Percentiles rank a stretch among this genome's conserved stretches.
Evolutionary conservation across 495 filamentous ascomycete species (phyloP).

Genomic region (Penicillium psychrofluorescens): DNA sequence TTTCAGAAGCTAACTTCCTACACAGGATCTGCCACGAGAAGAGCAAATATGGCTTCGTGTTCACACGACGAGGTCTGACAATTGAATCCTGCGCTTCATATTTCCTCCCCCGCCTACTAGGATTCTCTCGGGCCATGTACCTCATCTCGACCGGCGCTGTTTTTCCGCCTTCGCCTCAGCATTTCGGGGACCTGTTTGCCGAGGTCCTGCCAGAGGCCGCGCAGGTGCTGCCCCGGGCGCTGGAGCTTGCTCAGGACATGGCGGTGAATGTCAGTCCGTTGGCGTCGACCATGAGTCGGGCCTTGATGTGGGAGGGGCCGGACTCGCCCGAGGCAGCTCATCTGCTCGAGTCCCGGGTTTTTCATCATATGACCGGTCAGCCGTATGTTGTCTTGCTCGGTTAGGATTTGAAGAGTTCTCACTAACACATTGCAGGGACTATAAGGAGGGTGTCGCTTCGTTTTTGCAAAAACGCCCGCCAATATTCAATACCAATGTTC

Average conservation of each 20-base stretch:
- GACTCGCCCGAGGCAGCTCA: slow-evolving; percentile 46
- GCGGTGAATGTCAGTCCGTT: slow-evolving; percentile 45
- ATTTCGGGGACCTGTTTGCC: slow-evolving; percentile 45
- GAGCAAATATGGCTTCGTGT: slow-evolving; percentile 53
- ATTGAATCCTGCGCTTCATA: slow-evolving; percentile 54
- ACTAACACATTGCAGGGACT: slow-evolving; percentile 19
- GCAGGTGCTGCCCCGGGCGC: slow-evolving; percentile 40
- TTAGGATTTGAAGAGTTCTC: neutral
- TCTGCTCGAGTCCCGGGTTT: slow-evolving; percentile 47
- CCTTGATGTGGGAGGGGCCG: slow-evolving; percentile 48
- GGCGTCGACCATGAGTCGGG: slow-evolving; percentile 43
- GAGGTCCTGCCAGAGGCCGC: slow-evolving; percentile 41
- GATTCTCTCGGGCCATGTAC: slow-evolving; percentile 45
- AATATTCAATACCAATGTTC: slow-evolving; percentile 32
- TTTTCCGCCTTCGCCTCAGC: slow-evolving; percentile 27
- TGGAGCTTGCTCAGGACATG: slow-evolving; percentile 47
- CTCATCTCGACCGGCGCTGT: slow-evolving; percentile 27
- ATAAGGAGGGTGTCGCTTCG: slow-evolving; percentile 32
- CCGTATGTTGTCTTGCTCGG: slow-evolving; percentile 2
- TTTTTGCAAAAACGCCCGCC: slow-evolving; percentile 42
- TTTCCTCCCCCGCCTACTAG: slow-evolving; percentile 54
- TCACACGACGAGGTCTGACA: slow-evolving; percentile 48
- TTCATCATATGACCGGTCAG: slow-evolving; percentile 45
- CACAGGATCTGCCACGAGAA: slow-evolving; percentile 32
- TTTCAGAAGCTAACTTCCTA: neutral